Evolutionary conservation across 345 rosid species (phyloP).

Genomic region (Citrus mangshanensis): DNA sequence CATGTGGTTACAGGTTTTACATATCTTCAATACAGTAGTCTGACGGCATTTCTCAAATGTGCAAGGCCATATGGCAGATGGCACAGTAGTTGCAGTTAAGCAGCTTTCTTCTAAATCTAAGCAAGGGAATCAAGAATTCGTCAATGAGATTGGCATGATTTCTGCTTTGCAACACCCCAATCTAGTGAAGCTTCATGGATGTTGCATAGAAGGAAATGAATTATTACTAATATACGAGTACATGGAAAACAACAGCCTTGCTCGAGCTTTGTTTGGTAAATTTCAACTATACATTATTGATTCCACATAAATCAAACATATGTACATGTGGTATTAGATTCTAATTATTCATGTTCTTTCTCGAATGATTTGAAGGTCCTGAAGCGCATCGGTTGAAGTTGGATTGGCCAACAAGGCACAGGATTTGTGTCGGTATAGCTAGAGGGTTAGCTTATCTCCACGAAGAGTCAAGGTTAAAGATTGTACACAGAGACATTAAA

Average conservation of each 20-base stretch:
- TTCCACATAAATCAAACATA: background rate
- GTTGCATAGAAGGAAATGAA: constrained; percentile 63
- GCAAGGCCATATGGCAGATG: constrained; percentile 56
- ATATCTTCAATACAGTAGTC: background rate
- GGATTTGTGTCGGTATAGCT: constrained; percentile 63
- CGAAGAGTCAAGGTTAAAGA: constrained; percentile 64
- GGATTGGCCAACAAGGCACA: constrained; percentile 63
- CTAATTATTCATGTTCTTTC: background rate
- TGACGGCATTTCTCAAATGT: background rate
- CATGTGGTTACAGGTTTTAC: background rate
- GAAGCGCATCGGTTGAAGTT: constrained; percentile 39
- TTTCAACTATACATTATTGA: background rate
- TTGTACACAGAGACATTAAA: constrained; percentile 76
- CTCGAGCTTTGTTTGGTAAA: constrained; percentile 60
- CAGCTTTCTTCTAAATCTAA: constrained; percentile 64
- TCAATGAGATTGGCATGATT: constrained; percentile 59
- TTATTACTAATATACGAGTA: constrained; percentile 63
- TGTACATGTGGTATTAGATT: background rate
- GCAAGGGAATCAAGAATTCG: constrained; percentile 68
- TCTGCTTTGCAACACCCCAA: constrained; percentile 60
- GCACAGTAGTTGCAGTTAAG: constrained; percentile 56
- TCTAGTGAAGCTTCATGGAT: constrained; percentile 65
- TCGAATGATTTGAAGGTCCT: constrained; percentile 28
- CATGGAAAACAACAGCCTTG: constrained; percentile 69
- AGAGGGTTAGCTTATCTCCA: constrained; percentile 67